Evolutionary conservation across 306 rosid genomes (phyloP).

Genomic region (Vicia sativa): DNA sequence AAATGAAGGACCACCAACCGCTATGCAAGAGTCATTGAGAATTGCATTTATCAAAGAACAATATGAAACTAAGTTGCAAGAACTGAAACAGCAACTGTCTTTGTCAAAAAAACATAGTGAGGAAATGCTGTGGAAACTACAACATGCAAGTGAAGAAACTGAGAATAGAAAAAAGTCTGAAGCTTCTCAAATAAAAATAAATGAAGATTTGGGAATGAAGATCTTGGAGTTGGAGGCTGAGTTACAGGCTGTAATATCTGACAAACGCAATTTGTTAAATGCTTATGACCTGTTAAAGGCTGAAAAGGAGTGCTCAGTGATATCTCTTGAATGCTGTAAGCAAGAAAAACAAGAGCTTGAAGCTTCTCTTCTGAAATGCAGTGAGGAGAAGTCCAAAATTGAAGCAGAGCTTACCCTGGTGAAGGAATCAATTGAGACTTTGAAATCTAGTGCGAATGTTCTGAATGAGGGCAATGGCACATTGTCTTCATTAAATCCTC

Average conservation of each 20-base stretch:
- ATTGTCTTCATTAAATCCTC: slow-evolving; percentile 40
- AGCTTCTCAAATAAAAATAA: slow-evolving; percentile 70
- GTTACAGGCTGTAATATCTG: slow-evolving; percentile 71
- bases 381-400: slow-evolving; percentile 72
- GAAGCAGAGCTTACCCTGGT: slow-evolving; percentile 58
- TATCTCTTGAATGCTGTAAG: slow-evolving; percentile 94
- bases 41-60: slow-evolving; percentile 97
- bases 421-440: slow-evolving; percentile 57
- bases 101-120: slow-evolving; percentile 82
- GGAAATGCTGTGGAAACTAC: slow-evolving; percentile 93
- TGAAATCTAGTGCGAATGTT: slow-evolving; percentile 44
- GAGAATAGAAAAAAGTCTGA: slow-evolving; percentile 81
- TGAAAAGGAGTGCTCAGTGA: slow-evolving; percentile 91
- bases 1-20: slow-evolving; percentile 67
- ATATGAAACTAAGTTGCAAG: slow-evolving; percentile 92
- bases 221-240: slow-evolving; percentile 87
- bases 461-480: slow-evolving; percentile 44
- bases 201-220: slow-evolving; percentile 78
- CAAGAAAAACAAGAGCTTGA: slow-evolving; percentile 92
- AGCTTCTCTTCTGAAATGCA: slow-evolving; percentile 73
- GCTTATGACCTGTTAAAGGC: slow-evolving; percentile 85
- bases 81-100: slow-evolving; percentile 79
- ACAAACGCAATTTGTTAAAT: slow-evolving; percentile 79
- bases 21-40: slow-evolving; percentile 89
- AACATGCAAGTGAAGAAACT: slow-evolving; percentile 77